Conservation (phyloP, 257 asterid genomes). For the Lavandula angustifolia region DNA sequence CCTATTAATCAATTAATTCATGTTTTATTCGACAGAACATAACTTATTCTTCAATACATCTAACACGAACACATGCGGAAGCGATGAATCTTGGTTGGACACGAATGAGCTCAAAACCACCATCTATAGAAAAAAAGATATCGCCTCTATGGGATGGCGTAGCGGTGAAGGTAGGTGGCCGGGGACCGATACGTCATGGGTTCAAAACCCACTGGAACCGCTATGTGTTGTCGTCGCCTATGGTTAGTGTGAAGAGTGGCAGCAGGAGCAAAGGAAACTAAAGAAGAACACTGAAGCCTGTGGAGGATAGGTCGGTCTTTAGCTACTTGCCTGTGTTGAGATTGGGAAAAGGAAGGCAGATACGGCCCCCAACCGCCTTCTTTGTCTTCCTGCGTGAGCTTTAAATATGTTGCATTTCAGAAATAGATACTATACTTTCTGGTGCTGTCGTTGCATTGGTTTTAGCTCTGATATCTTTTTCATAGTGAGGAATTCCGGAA, state of each 20-base stretch:
- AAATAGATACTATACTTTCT: neutral
- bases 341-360: constrained; percentile 87
- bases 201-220: too few species aligned
- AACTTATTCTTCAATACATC: too few species aligned
- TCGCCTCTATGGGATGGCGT: too few species aligned
- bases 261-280: constrained; percentile 77
- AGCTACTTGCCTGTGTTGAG: constrained; percentile 49
- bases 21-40: too few species aligned
- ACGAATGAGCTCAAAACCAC: too few species aligned
- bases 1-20: too few species aligned
- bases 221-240: too few species aligned
- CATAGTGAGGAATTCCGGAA: constrained; percentile 89
- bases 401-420: constrained; percentile 12
- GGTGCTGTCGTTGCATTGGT: constrained; percentile 16
- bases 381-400: constrained; percentile 82
- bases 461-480: constrained; percentile 29
- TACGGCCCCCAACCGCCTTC: constrained; percentile 87
- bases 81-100: too few species aligned
- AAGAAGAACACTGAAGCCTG: constrained; percentile 76
- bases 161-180: too few species aligned
- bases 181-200: too few species aligned
- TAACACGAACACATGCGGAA: too few species aligned
- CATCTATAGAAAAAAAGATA: neutral
- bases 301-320: constrained; percentile 57
- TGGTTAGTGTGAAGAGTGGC: too few species aligned